phyloP scores from a whole-genome alignment of 2,329 filamentous ascomycete genomes.

The Exophiala sideris region DNA sequence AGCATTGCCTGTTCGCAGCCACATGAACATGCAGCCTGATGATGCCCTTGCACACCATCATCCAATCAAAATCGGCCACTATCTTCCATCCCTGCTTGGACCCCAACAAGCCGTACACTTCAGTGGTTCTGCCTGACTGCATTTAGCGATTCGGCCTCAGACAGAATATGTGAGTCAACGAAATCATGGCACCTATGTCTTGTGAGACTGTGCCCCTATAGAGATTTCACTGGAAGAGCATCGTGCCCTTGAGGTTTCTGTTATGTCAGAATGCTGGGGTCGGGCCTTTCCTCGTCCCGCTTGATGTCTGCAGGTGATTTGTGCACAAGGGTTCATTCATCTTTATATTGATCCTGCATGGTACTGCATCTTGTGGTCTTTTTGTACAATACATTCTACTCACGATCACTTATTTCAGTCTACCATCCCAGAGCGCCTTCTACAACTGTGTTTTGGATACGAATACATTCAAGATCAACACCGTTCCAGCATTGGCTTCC shows the following conservation, averaged over 20 bases:
- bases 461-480: no score
- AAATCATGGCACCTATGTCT: neutral
- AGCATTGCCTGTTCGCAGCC: slow-evolving; percentile 1
- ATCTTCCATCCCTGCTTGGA: neutral
- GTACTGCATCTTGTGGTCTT: neutral
- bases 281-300: neutral
- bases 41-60: neutral
- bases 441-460: no score
- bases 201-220: neutral
- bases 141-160: neutral
- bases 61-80: neutral
- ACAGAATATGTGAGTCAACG: neutral
- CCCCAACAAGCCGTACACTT: neutral
- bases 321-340: neutral
- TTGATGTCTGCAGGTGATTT: neutral
- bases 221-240: neutral
- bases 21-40: neutral
- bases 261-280: neutral
- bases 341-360: neutral
- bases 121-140: neutral
- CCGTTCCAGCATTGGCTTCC: neutral
- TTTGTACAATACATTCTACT: neutral
- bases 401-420: neutral
- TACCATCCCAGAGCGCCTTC: neutral
- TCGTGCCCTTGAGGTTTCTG: neutral